Percentiles rank a stretch among this genome's conserved stretches.
Evolutionary conservation across 257 asterid species (phyloP).

Genomic region (Nemophila menziesii): DNA sequence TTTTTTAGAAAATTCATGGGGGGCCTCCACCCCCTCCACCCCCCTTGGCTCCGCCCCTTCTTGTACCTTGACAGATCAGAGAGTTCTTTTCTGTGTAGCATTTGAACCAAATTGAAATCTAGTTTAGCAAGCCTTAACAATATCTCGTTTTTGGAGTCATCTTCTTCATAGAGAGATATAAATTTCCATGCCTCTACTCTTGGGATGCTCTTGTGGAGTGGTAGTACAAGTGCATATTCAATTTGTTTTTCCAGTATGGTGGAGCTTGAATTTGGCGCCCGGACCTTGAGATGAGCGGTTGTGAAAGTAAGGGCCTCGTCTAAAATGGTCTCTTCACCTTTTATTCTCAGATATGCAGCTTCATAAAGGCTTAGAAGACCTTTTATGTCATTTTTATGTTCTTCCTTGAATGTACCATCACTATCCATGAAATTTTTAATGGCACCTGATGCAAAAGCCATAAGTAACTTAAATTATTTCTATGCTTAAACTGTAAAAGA

Average conservation of each 20-base stretch:
- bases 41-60: too few relatives aligned
- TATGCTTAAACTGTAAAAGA: background rate
- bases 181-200: slow-evolving; percentile 2
- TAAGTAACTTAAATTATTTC: background rate
- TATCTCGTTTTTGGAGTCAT: slow-evolving; percentile 5
- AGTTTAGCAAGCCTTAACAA: slow-evolving; percentile 14
- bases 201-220: slow-evolving; percentile 5
- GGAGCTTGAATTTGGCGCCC: background rate
- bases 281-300: slow-evolving; percentile 3
- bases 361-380: background rate
- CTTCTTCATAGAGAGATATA: slow-evolving; percentile 8
- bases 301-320: slow-evolving; percentile 18
- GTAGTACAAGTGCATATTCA: background rate
- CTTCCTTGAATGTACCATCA: background rate
- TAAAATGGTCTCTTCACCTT: slow-evolving; percentile 6
- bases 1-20: too few relatives aligned
- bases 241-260: background rate
- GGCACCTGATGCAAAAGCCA: background rate
- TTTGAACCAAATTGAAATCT: slow-evolving; percentile 16
- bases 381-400: background rate
- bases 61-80: slow-evolving; percentile 9
- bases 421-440: background rate
- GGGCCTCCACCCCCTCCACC: too few relatives aligned
- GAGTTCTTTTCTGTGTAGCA: slow-evolving; percentile 13
- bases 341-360: slow-evolving; percentile 11